Base-by-base conservation (phyloP, 2,329 filamentous ascomycete genomes). In the Aspergillus glaucus region DNA sequence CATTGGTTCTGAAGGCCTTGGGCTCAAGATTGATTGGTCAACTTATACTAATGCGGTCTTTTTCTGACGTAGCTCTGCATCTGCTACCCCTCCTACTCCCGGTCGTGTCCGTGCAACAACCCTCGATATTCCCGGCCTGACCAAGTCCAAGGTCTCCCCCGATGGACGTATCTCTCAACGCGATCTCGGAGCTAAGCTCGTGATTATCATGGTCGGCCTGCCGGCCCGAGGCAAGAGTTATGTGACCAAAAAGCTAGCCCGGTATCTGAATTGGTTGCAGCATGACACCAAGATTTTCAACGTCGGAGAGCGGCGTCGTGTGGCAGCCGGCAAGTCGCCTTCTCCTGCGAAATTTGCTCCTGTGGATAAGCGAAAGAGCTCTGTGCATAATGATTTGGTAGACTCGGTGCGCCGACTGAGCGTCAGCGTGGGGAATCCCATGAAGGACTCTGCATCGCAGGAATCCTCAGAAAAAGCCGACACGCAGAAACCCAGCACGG, bases 261-360 rank as follows among this genome's bases (percentile, higher is more conserved):
- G 93, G 53, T 98, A 97, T 66, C 75, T 98, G 45, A 92, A 94
- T 44, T 98, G 93, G 93, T 84, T 96, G 62, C 93, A 98, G 65
- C 92, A 98, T 70, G 88, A 95, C 62, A 93, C 91, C 10, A 81
- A 80, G 57, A 96, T 98, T 59, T 98, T 98, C 81, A 98, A 98
- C 62, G 93, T 98, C 34, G 93, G 93, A 52, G 92, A 95, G 69
- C 81, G 90, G 62, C 81, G 93, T 60, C 85, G 93, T 59, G 81
- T 91, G 45, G 88, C 85, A 15, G 86, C 78, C 24, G 74, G 86
- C 45, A 73, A 71, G 41, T 72, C 72, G n/a, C 62, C 64, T 1
- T 62, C 62, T 14, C 60, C 61, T 8, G 54, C 55, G 22, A 54
- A 58, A 5, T 44, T 55, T 45, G 47, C 49, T 26, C 46, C 42